These are phyloP conservation scores for Saccharomyces hybrid DNA, from an alignment of 1,139 yeast species.

Conservation along the genomic window DNA sequence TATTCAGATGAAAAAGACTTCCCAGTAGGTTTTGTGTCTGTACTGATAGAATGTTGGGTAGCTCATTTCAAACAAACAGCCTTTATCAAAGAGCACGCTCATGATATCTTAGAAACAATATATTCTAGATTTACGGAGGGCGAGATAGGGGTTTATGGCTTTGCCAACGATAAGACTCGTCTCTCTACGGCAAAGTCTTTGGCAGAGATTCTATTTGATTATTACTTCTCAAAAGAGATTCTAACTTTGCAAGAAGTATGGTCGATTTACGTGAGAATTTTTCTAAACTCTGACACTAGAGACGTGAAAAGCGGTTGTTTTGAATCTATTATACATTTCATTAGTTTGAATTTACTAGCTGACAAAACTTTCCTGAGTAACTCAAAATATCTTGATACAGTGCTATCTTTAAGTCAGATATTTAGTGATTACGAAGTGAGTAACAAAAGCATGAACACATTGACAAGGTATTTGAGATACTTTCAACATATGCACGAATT, in stretches of 20 bases:
- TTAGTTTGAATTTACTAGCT: conserved; percentile 22
- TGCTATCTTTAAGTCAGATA: conserved; percentile 18
- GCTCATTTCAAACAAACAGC: conserved; percentile 17
- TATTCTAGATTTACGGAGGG: conserved; percentile 19
- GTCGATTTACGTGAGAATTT: conserved; percentile 27
- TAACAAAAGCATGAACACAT: conserved; percentile 14
- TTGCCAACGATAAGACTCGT: conserved; percentile 29
- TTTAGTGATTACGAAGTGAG: conserved; percentile 11
- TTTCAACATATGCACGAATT: conserved; percentile 21
- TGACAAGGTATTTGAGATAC: conserved; percentile 19
- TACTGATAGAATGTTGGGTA: conserved; percentile 22
- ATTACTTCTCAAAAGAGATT: conserved; percentile 13
- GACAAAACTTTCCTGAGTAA: conserved; percentile 25
- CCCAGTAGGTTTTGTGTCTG: conserved; percentile 22
- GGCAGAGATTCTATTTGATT: conserved; percentile 31
- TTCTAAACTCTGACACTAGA: conserved; percentile 21
- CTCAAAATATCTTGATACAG: conserved; percentile 21
- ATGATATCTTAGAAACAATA: conserved; percentile 11
- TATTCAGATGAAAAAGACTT: conserved; percentile 18
- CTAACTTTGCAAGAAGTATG: conserved; percentile 20
- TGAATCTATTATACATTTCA: conserved; percentile 33
- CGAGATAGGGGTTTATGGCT: conserved; percentile 26
- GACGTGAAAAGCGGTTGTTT: conserved; percentile 30
- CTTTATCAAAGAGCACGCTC: conserved; percentile 19
- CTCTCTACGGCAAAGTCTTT: conserved; percentile 28